Evolutionary conservation across 2,329 filamentous ascomycete genomes (phyloP).

Genomic region (Paracamarosporium sp.): DNA sequence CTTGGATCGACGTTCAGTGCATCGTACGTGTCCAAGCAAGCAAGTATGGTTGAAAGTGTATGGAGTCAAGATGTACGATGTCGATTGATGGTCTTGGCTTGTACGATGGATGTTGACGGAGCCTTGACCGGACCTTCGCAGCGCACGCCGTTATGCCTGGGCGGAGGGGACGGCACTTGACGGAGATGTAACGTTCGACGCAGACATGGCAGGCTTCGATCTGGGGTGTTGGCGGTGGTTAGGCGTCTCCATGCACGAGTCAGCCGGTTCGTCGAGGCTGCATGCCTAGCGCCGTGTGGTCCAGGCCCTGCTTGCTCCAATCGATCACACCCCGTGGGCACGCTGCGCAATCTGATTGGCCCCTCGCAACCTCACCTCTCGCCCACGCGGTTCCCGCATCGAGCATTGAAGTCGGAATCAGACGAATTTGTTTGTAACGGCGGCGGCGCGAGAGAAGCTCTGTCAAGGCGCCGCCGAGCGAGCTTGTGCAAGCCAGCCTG

Average conservation of each 20-base stretch:
- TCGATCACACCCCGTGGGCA: slow-evolving; percentile 17
- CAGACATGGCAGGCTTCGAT: background rate
- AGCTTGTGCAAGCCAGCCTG: slow-evolving; percentile 24
- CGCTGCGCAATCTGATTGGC: slow-evolving; percentile 21
- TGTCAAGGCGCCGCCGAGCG: slow-evolving; percentile 3
- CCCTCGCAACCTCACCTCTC: slow-evolving; percentile 5
- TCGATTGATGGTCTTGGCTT: no score
- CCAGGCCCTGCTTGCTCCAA: slow-evolving; percentile 13
- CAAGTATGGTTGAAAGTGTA: background rate
- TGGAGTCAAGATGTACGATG: background rate
- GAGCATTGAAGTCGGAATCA: background rate
- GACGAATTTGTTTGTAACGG: background rate
- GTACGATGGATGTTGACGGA: no score
- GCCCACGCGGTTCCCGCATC: slow-evolving; percentile 6
- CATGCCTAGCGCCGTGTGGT: background rate
- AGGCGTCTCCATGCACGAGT: background rate
- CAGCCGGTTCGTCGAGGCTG: background rate
- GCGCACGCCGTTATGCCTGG: no score
- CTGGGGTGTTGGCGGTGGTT: background rate
- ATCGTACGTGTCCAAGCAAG: no score
- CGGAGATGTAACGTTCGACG: background rate
- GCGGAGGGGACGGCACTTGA: background rate
- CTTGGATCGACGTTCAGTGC: background rate
- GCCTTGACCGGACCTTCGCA: no score
- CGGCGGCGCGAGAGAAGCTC: slow-evolving; percentile 7